Evolutionary conservation across 441 rosid species (phyloP).

Genomic region (Populus hybrid): DNA sequence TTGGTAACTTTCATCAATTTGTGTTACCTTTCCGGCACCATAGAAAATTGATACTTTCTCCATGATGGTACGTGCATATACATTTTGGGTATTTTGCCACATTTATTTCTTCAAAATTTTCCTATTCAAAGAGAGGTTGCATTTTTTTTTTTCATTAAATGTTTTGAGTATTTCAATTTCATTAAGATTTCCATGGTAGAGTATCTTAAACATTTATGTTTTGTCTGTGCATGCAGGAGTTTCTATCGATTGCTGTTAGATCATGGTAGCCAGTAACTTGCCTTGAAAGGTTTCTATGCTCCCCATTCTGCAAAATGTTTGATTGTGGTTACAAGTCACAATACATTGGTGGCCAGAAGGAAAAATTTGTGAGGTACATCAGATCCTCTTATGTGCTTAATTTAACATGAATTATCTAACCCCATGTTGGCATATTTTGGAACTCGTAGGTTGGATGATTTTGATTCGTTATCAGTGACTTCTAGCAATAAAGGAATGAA

Average conservation of each 20-base stretch:
- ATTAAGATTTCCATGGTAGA: not conserved
- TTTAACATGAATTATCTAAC: not conserved
- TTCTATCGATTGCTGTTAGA: not conserved
- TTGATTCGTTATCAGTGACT: conserved; percentile 56
- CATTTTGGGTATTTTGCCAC: not conserved
- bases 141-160: not conserved
- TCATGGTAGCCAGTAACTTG: not conserved
- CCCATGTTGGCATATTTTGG: not conserved
- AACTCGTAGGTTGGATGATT: conserved; percentile 63
- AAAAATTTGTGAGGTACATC: conserved; percentile 70
- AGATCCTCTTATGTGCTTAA: not conserved
- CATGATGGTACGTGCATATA: not conserved
- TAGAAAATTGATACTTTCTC: not conserved
- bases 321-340: conserved; percentile 78
- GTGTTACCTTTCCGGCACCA: not conserved
- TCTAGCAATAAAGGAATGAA: conserved; percentile 41
- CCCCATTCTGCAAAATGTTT: conserved; percentile 45
- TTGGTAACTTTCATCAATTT: not conserved
- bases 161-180: not conserved
- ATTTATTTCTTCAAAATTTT: not conserved
- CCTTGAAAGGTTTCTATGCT: conserved; percentile 26
- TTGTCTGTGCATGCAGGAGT: not conserved
- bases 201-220: not conserved
- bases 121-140: not conserved
- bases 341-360: conserved; percentile 71